Conservation (phyloP, 1,284 basidiomycete species). For the Cutaneotrichosporon sp. region DNA sequence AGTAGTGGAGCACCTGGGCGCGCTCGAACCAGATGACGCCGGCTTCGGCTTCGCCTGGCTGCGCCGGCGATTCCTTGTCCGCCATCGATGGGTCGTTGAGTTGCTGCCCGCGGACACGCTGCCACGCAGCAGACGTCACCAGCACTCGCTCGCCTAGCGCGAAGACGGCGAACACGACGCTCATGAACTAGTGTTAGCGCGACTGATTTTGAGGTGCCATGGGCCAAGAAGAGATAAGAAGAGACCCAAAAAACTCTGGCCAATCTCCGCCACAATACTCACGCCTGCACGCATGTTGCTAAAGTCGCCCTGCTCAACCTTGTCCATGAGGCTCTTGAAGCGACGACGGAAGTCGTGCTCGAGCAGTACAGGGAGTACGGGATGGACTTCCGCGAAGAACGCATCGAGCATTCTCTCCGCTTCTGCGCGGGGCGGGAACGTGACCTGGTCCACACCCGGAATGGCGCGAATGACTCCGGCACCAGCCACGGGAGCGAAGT, state of each 20-base stretch:
- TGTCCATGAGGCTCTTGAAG: conserved; percentile 67
- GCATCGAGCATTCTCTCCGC: conserved; percentile 80
- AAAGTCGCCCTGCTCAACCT: conserved; percentile 39
- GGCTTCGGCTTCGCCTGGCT: conserved; percentile 43
- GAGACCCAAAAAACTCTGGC: too few species aligned
- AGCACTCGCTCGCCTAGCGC: conserved; percentile 62
- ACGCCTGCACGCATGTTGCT: conserved; percentile 14
- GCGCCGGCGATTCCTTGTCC: conserved; percentile 17
- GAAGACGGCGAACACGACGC: conserved; percentile 76
- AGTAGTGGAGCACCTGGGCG: conserved; percentile 79
- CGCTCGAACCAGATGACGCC: conserved; percentile 45
- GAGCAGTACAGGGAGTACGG: conserved; percentile 74
- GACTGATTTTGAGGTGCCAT: too few species aligned
- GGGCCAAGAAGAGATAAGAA: too few species aligned
- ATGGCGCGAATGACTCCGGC: conserved; percentile 79
- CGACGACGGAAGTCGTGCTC: conserved; percentile 70
- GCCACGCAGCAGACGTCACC: conserved; percentile 56
- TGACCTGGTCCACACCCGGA: conserved; percentile 76
- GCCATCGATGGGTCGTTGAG: conserved; percentile 18
- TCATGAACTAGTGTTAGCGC: conserved; percentile 71
- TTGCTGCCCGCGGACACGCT: conserved; percentile 59
- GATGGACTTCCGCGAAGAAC: conserved; percentile 78
- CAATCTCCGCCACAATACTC: conserved; percentile 1
- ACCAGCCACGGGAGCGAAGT: conserved; percentile 80
- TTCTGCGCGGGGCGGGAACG: conserved; percentile 72